A percentile compares a stretch with the other conserved stretches of the same genome.
These are phyloP conservation scores for Lipomyces orientalis DNA, from an alignment of 805 yeast genomes.

Conservation along the genomic window DNA sequence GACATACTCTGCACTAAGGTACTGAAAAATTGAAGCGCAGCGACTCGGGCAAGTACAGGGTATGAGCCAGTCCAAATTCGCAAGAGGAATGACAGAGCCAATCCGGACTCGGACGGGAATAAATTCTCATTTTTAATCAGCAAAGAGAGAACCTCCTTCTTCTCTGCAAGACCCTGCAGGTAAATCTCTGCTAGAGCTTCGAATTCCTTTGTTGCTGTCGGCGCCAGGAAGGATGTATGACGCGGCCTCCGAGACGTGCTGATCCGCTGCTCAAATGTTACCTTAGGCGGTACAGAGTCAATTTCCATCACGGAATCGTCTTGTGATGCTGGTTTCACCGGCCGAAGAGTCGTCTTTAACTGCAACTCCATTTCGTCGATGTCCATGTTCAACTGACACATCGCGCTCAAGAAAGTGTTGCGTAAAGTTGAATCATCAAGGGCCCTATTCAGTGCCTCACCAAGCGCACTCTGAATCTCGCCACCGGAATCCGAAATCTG, in stretches of 20 bases:
- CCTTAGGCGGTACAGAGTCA: slow-evolving; percentile 46
- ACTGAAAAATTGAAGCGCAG: slow-evolving; percentile 43
- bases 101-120: slow-evolving; percentile 24
- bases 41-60: slow-evolving; percentile 47
- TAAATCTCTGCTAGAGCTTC: slow-evolving; percentile 24
- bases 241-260: slow-evolving; percentile 10
- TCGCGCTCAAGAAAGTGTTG: slow-evolving; percentile 33
- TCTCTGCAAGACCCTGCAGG: slow-evolving; percentile 26
- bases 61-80: slow-evolving; percentile 45
- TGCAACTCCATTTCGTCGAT: slow-evolving; percentile 36
- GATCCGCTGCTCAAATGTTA: slow-evolving; percentile 25
- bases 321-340: neutral
- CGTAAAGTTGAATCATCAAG: slow-evolving; percentile 3
- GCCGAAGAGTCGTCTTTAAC: slow-evolving; percentile 37
- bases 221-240: slow-evolving; percentile 24
- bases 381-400: slow-evolving; percentile 33
- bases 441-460: slow-evolving; percentile 10
- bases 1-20: slow-evolving; percentile 28
- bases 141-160: slow-evolving; percentile 17
- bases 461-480: neutral
- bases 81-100: slow-evolving; percentile 42
- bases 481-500: neutral
- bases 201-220: slow-evolving; percentile 29
- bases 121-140: slow-evolving; percentile 19
- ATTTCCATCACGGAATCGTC: slow-evolving; percentile 38